Evolutionary conservation across 2,329 filamentous ascomycete genomes (phyloP).

Genomic region (Talaromyces sp.): DNA sequence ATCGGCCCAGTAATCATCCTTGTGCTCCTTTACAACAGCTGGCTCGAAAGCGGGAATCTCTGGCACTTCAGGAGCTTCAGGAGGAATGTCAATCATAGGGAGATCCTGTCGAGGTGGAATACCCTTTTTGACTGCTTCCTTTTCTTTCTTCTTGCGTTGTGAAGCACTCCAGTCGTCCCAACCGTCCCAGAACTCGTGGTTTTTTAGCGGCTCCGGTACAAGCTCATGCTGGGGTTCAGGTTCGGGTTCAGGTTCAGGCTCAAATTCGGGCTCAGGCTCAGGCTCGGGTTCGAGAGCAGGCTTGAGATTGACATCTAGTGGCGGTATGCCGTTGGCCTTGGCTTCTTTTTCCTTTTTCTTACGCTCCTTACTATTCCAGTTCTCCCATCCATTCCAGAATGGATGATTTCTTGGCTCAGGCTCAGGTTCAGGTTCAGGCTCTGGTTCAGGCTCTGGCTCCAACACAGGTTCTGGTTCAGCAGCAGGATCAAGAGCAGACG

Average conservation of each 20-base stretch:
- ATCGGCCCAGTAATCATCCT: constrained; percentile 16
- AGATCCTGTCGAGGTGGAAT: constrained; percentile 17
- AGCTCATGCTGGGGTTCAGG: constrained; percentile 33
- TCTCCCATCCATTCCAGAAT: constrained; percentile 16
- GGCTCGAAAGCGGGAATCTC: constrained; percentile 22
- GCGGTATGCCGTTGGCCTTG: constrained; percentile 10
- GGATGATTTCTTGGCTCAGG: constrained; percentile 9
- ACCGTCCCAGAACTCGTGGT: constrained; percentile 17
- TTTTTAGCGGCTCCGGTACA: constrained; percentile 23
- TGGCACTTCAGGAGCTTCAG: constrained; percentile 21
- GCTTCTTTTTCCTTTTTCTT: constrained; percentile 18
- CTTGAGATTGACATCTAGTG: constrained; percentile 15
- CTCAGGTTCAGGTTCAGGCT: constrained; percentile 8
- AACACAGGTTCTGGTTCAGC: constrained; percentile 23
- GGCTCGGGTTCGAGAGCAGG: constrained; percentile 15
- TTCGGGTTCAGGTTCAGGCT: constrained; percentile 24
- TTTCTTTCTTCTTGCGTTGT: constrained; percentile 15
- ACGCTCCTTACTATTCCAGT: background rate
- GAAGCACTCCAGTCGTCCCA: constrained; percentile 14
- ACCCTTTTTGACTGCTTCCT: constrained; percentile 13
- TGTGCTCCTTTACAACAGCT: constrained; percentile 27
- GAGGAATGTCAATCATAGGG: constrained; percentile 15
- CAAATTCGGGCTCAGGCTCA: constrained; percentile 11
- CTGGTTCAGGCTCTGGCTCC: constrained; percentile 12
- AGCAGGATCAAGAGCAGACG: constrained; percentile 54